Evolutionary conservation across 768 basidiomycete species (phyloP), one percentile per base, ranked within the genome.

Genomic region (Podaxis pistillaris): DNA sequence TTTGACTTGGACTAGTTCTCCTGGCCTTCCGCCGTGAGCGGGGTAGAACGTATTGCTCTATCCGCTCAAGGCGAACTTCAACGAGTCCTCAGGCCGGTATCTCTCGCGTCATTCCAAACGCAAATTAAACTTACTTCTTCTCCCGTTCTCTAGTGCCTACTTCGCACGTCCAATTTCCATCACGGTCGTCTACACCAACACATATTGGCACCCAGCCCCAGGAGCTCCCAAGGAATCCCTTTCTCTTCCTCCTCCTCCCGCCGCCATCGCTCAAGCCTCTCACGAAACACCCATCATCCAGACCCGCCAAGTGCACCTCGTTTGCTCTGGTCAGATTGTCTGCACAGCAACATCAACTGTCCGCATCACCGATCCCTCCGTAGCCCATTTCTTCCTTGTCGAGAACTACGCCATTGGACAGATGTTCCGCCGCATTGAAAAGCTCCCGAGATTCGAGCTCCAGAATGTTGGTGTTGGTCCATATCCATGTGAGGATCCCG

Each of bases 231-330:
- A 94, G 94, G 93, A 94, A 90, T 76, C 91, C 81, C 79, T 96
- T 96, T 75, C 72, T 96, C 46, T 95, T 91, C 28, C 96, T 96
- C 72, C 85, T 96, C 15, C 88, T 93, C 50, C 93, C 94, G 11
- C 95, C 93, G 3, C 91, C 93, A 44, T 44, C 2, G 67, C 76
- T 3, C 81, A 82, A 55, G 77, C 79, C 0, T 70, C 41, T n/a
- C 6, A 44, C 15, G 41, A 44, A 44, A 44, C 41, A 0, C 85
- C 87, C 19, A 81, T 89, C 63, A 78, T 78, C 33, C 88, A 90
- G 68, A 81, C 79, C 4, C 83, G 89, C 19, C 83, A 86, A 63
- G 88, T 89, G 4, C 83, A 87, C 68, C 82, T 90, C 40, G 70
- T 83, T 64, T 89, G 87, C 67, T 76, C 72, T 1, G 76, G 77